phyloP scores from a whole-genome alignment of 345 rosid species.

The Syzygium jambos region DNA sequence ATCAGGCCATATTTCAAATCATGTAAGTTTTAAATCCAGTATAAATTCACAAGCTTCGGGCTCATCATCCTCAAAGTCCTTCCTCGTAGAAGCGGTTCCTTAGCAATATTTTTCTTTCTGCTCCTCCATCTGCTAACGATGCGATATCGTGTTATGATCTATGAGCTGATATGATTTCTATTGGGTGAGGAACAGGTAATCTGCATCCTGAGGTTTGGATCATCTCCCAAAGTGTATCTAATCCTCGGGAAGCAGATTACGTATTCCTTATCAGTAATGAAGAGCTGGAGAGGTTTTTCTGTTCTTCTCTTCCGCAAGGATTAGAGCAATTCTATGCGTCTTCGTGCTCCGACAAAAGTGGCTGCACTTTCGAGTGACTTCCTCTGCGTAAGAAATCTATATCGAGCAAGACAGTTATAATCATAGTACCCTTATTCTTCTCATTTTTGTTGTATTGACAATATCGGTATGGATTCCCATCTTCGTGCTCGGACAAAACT shows the following conservation, averaged over 20 bases:
- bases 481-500: background rate
- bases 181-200: conserved; percentile 44
- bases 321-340: background rate
- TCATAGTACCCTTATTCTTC: background rate
- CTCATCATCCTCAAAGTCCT: background rate
- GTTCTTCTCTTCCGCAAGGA: background rate
- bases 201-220: conserved; percentile 83
- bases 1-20: background rate
- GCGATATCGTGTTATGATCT: background rate
- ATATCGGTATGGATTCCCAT: background rate
- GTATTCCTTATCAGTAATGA: conserved; percentile 39
- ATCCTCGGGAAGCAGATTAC: conserved; percentile 57
- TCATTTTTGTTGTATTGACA: background rate
- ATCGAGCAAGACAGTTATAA: background rate
- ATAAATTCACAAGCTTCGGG: conserved; percentile 26
- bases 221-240: conserved; percentile 10
- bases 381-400: background rate
- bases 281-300: background rate
- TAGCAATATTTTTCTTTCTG: background rate
- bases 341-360: background rate
- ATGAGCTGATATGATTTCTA: background rate
- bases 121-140: background rate
- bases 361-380: background rate
- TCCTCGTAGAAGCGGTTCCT: background rate
- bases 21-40: conserved; percentile 14